These are phyloP conservation scores for Periconia sp. DNA, from an alignment of 2,329 filamentous ascomycete genomes.

Conservation along the genomic window DNA sequence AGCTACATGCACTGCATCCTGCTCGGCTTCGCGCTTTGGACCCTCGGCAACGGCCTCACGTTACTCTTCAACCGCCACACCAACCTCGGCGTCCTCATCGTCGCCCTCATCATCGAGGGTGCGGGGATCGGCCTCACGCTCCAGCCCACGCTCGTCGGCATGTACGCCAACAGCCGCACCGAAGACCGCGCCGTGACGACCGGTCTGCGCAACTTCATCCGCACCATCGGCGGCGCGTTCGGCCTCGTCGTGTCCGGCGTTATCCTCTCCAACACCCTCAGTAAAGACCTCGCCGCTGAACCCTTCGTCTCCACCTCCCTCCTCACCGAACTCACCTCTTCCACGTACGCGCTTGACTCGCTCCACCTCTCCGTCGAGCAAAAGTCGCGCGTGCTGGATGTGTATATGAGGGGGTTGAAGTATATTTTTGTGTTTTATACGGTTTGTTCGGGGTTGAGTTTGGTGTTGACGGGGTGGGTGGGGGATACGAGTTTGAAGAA, in stretches of 20 bases:
- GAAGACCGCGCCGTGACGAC: constrained; percentile 63
- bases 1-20: constrained; percentile 13
- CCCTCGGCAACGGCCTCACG: constrained; percentile 56
- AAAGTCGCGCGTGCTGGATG: constrained; percentile 8
- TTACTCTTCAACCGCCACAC: constrained; percentile 49
- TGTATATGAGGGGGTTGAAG: constrained; percentile 13
- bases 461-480: constrained; percentile 15
- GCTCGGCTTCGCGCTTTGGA: constrained; percentile 47
- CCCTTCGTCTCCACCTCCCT: constrained; percentile 11
- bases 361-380: constrained; percentile 7
- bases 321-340: constrained; percentile 14
- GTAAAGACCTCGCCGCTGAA: constrained; percentile 5
- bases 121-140: constrained; percentile 52
- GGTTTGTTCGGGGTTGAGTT: constrained; percentile 10
- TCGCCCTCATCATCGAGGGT: constrained; percentile 54
- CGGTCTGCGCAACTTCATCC: constrained; percentile 63
- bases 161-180: constrained; percentile 53
- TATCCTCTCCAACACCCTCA: constrained; percentile 14
- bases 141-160: constrained; percentile 57
- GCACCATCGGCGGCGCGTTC: constrained; percentile 58
- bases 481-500: constrained; percentile 16
- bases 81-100: constrained; percentile 50
- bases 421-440: constrained; percentile 18
- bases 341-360: constrained; percentile 13
- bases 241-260: constrained; percentile 18